Evolutionary conservation across 73 alveolate genomes (phyloP), one percentile per base, ranked within the genome.

Genomic region (Tetrahymena malaccensis): DNA sequence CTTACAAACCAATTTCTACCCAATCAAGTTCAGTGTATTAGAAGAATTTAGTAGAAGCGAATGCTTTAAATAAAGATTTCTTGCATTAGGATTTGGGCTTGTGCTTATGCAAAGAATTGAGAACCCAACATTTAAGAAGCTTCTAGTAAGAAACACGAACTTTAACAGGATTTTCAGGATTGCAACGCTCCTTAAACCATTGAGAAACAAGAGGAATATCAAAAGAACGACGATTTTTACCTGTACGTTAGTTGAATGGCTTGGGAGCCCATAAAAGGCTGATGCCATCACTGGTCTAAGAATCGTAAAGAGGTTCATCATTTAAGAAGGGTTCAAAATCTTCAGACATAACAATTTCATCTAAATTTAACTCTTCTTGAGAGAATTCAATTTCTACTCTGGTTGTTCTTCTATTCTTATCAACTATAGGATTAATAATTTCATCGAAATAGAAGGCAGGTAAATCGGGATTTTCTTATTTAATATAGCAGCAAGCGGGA

Each of bases 1-100:
- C 99, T 97, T 99, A 99, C 43, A 99, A 95, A 27, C 99, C 99
- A 12, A 99, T 99, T 97, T 99, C 99, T 94, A 99, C 99, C 99
- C 99, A 99, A 96, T 99, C 99, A 85, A 99, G 97, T 97, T 99
- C 99, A 2, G 99, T 99, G 95, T 98, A 95, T 96, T 99, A 99
- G 99, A 99, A 99, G 98, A 99, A 99, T 96, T 99, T 99, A 31
- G 99, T 99, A 93, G 99, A 98, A 94, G 98, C 98, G 95, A 99
- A 99, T 33, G 99, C 99, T 96, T 98, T 99, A 96, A 99, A 98
- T 93, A 99, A 97, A 93, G 98, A 96, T 95, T 99, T 98, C 98
- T 99, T 99, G 96, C 97, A 99, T 94, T 97, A 96, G 25, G 99
- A 94, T 96, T 98, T 99, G 55, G 99, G 99, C 31, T 97, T 96